Evolutionary conservation across 2,329 filamentous ascomycete genomes (phyloP).

Genomic region (Neophaeococcomyces mojaviensis): DNA sequence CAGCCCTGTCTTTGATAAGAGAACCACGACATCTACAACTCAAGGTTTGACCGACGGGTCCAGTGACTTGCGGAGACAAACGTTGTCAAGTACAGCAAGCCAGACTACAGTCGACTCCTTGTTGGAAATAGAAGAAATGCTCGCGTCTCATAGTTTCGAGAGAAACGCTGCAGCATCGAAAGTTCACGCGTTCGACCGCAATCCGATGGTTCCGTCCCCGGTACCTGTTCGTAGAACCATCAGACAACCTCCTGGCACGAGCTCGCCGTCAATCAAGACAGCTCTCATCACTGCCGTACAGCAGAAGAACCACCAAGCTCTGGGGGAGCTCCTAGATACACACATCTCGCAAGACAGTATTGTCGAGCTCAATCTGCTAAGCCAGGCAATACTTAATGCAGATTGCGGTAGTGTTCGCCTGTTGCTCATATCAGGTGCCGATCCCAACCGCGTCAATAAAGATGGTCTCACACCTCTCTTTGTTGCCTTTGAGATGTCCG

Average conservation of each 20-base stretch:
- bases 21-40: not conserved
- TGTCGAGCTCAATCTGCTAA: constrained; percentile 31
- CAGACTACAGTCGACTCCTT: constrained; percentile 17
- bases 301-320: constrained; percentile 48
- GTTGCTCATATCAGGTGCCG: constrained; percentile 50
- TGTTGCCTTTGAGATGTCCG: constrained; percentile 45
- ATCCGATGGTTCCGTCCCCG: no score
- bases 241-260: no score
- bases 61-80: not conserved
- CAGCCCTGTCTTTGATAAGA: not conserved
- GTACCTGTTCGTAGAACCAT: no score
- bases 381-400: constrained; percentile 45
- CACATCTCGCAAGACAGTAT: not conserved
- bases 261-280: not conserved
- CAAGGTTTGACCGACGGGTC: not conserved
- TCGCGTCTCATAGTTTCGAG: constrained; percentile 16
- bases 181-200: no score
- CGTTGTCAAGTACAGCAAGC: constrained; percentile 1
- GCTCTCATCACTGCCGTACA: constrained; percentile 46
- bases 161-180: not conserved
- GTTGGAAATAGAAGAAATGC: constrained; percentile 30
- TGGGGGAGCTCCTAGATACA: constrained; percentile 50
- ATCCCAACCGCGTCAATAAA: constrained; percentile 47
- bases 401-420: constrained; percentile 50
- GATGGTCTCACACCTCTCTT: constrained; percentile 47